These are phyloP conservation scores for Cutaneotrichosporon curvatum DNA, from an alignment of 1,284 basidiomycete genomes.

Conservation along the genomic window DNA sequence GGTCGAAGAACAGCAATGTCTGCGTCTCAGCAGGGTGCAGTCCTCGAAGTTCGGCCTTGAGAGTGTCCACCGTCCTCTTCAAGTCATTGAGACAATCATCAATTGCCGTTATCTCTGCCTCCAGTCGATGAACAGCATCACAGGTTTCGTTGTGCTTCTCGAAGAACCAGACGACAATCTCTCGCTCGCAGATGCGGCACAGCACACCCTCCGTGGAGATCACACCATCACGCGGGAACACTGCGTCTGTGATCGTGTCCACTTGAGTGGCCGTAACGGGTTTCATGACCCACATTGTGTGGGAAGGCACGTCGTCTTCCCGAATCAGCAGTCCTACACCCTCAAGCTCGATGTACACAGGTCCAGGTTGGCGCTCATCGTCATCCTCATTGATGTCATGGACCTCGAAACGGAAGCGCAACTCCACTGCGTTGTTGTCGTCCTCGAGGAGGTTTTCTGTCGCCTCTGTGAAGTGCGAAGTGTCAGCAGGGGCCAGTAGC, in stretches of 20 bases:
- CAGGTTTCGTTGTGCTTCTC: slow-evolving; percentile 99
- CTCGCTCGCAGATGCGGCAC: slow-evolving; percentile 96
- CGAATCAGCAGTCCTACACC: slow-evolving; percentile 99
- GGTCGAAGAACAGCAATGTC: slow-evolving; percentile 67
- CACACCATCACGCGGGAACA: slow-evolving; percentile 65
- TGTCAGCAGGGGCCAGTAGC: slow-evolving; percentile 75
- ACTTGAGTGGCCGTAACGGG: slow-evolving; percentile 56
- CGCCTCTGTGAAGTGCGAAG: slow-evolving; percentile 78
- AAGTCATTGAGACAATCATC: slow-evolving; percentile 89
- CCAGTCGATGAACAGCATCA: slow-evolving; percentile 89
- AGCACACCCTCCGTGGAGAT: slow-evolving; percentile 81
- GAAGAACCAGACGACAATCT: slow-evolving; percentile 98
- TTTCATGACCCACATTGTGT: slow-evolving; percentile 99
- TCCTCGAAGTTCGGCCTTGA: slow-evolving; percentile 54
- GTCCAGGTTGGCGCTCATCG: slow-evolving; percentile 44
- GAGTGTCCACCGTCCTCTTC: slow-evolving; percentile 68
- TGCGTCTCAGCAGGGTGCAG: slow-evolving; percentile 48
- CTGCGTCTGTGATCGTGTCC: slow-evolving; percentile 29
- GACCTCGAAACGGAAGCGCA: slow-evolving; percentile 71
- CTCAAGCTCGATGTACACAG: slow-evolving; percentile 79
- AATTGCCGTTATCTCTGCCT: slow-evolving; percentile 87
- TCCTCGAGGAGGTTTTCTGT: slow-evolving; percentile 79
- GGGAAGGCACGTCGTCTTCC: slow-evolving; percentile 78
- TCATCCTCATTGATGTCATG: slow-evolving; percentile 35
- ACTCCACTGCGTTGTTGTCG: slow-evolving; percentile 90